phyloP scores from a whole-genome alignment of 305 asterid genomes.

The Rubia peregrina region DNA sequence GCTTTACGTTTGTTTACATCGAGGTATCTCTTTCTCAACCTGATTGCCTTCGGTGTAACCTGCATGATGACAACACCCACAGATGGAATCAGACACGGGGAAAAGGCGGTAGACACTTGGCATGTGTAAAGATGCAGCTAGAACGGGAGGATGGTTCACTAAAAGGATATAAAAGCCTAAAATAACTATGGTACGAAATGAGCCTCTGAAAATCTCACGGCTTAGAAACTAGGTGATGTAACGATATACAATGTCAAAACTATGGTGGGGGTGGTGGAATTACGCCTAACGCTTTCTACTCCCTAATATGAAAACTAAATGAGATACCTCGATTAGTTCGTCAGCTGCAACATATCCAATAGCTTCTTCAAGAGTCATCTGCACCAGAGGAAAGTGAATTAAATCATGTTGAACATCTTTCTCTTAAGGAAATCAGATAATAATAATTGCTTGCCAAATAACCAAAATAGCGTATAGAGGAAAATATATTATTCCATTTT shows the following conservation, averaged over 20 bases:
- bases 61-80: slow-evolving; percentile 21
- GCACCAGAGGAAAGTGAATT: slow-evolving; percentile 15
- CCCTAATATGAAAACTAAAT: slow-evolving; percentile 5
- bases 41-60: slow-evolving; percentile 88
- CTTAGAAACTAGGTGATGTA: background rate
- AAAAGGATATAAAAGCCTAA: background rate
- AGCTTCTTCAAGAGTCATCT: slow-evolving; percentile 96
- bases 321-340: slow-evolving; percentile 86
- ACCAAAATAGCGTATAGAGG: background rate
- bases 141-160: background rate
- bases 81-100: background rate
- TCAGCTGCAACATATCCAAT: slow-evolving; percentile 94
- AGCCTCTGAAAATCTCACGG: background rate
- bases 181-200: background rate
- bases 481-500: background rate
- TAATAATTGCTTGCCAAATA: background rate
- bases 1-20: slow-evolving; percentile 79
- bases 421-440: background rate
- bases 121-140: background rate
- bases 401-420: background rate
- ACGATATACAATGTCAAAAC: background rate
- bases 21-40: slow-evolving; percentile 79
- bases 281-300: background rate
- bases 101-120: background rate
- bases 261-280: background rate